These are phyloP conservation scores for Calonectria hongkongensis DNA, from an alignment of 2,329 filamentous ascomycete species.

Conservation along the genomic window DNA sequence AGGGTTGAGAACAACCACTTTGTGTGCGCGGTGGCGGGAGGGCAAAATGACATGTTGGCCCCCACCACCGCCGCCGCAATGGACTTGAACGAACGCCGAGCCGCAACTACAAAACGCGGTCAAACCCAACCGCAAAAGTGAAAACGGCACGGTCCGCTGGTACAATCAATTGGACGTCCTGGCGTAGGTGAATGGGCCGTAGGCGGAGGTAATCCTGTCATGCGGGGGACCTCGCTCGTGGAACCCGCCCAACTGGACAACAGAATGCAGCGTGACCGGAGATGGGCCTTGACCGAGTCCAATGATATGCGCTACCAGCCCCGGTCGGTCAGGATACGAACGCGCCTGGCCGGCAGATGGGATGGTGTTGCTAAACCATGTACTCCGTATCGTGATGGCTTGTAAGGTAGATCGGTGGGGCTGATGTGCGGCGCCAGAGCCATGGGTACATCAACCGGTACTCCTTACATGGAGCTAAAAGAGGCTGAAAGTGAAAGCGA, in stretches of 20 bases:
- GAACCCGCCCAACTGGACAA: background rate
- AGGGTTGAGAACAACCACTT: background rate
- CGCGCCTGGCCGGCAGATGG: constrained; percentile 15
- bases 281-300: constrained; percentile 9
- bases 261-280: constrained; percentile 14
- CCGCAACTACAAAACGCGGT: constrained; percentile 18
- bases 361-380: constrained; percentile 5
- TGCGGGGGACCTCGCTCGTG: constrained; percentile 20
- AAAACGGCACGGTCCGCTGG: constrained; percentile 23
- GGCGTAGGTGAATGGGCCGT: background rate
- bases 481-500: constrained; percentile 25
- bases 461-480: constrained; percentile 23
- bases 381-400: constrained; percentile 11
- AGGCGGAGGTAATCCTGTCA: background rate
- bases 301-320: constrained; percentile 19
- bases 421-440: constrained; percentile 14
- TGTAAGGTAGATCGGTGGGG: constrained; percentile 23
- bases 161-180: constrained; percentile 5
- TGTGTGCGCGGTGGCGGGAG: constrained; percentile 7
- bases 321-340: constrained; percentile 7
- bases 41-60: constrained; percentile 17
- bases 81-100: background rate
- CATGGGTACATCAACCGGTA: constrained; percentile 23
- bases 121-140: background rate
- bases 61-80: background rate